phyloP scores from a whole-genome alignment of 164 flowering plant genomes.

The Paratinospora sagittata region DNA sequence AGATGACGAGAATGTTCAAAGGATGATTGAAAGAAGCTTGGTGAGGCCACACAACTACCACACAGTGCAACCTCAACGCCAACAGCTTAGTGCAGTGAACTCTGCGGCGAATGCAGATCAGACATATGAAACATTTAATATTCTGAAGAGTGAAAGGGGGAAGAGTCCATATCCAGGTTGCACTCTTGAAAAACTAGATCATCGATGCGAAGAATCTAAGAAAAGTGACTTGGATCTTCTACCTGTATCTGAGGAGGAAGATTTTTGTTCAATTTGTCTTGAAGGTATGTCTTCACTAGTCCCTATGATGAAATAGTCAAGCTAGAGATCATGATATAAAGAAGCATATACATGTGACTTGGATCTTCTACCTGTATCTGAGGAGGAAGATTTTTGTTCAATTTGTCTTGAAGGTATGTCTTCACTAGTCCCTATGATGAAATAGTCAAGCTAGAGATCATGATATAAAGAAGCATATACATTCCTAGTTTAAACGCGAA shows the following conservation, averaged over 20 bases:
- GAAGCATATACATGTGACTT: neutral
- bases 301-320: neutral
- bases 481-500: neutral
- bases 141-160: neutral
- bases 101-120: neutral
- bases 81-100: neutral
- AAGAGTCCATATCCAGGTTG: neutral
- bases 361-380: neutral
- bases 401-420: neutral
- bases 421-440: neutral
- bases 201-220: neutral
- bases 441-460: too few species aligned
- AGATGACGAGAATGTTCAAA: neutral
- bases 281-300: neutral
- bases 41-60: neutral
- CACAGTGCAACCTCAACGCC: too few species aligned
- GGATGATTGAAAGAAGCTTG: neutral
- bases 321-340: too few species aligned
- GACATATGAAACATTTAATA: neutral
- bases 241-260: neutral
- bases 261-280: neutral
- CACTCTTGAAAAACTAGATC: neutral
- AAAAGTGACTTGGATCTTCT: neutral
- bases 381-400: neutral
- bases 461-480: neutral